Evolutionary conservation across 306 rosid genomes (phyloP).

Genomic region (Leucaena leucocephala): DNA sequence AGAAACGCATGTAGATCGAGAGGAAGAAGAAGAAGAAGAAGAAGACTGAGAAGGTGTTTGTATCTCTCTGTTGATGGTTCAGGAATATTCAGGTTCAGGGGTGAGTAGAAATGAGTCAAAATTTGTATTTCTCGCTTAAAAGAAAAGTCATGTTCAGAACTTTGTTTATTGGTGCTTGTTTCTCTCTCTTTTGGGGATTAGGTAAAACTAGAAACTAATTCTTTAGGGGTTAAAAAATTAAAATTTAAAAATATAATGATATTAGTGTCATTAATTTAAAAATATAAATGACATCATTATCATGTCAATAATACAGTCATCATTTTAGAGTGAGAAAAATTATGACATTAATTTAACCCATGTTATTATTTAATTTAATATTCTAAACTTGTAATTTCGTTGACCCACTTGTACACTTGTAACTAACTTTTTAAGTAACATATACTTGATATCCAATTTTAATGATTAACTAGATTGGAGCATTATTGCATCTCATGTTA

Average conservation of each 20-base stretch:
- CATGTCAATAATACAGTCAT: constrained; percentile 6
- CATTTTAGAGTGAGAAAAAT: background rate
- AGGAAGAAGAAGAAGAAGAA: background rate
- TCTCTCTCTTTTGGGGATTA: constrained; percentile 4
- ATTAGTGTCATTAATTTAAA: no score
- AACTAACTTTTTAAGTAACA: background rate
- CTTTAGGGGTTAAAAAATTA: background rate
- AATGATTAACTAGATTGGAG: background rate
- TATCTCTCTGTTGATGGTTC: background rate
- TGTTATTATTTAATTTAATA: background rate
- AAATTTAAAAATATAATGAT: no score
- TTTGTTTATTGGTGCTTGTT: background rate
- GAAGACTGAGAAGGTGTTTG: background rate
- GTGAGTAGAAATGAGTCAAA: background rate
- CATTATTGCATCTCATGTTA: background rate
- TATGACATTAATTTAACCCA: background rate
- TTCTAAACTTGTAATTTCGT: no score
- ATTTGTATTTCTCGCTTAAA: background rate
- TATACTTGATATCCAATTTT: background rate
- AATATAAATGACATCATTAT: background rate
- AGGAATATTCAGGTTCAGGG: background rate
- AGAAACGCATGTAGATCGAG: background rate
- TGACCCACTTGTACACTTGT: background rate
- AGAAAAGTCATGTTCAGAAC: background rate
- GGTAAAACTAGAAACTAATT: background rate